A percentile compares a stretch with the other conserved stretches of the same genome.
phyloP scores from a whole-genome alignment of 1,139 yeast genomes.

The Blastobotrys malaysiensis region DNA sequence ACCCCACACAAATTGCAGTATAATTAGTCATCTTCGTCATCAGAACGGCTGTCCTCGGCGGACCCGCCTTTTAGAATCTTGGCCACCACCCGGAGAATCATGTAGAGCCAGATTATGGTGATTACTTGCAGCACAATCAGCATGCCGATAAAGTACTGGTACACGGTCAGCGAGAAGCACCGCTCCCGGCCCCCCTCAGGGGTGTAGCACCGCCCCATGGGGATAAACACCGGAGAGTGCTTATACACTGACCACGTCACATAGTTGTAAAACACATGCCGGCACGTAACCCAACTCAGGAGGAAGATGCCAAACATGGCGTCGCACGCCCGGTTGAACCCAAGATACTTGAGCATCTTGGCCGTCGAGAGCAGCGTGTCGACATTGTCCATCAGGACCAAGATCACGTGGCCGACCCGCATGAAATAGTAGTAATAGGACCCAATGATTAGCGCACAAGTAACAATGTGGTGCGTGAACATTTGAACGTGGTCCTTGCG shows the following conservation, averaged over 20 bases:
- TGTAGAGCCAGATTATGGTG: slow-evolving; percentile 66
- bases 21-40: slow-evolving; percentile 51
- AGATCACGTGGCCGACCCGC: slow-evolving; percentile 72
- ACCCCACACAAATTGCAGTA: neutral
- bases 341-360: slow-evolving; percentile 70
- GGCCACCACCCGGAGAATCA: slow-evolving; percentile 64
- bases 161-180: slow-evolving; percentile 56
- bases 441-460: slow-evolving; percentile 61
- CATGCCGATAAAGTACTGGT: slow-evolving; percentile 50
- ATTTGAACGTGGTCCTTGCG: slow-evolving; percentile 83
- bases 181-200: slow-evolving; percentile 30
- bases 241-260: slow-evolving; percentile 42
- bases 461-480: slow-evolving; percentile 84
- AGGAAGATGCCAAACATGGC: slow-evolving; percentile 62
- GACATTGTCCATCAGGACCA: slow-evolving; percentile 77
- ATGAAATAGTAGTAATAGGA: slow-evolving; percentile 70
- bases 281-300: slow-evolving; percentile 59
- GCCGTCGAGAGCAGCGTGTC: slow-evolving; percentile 70
- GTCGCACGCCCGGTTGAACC: slow-evolving; percentile 58
- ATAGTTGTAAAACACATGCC: slow-evolving; percentile 73
- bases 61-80: slow-evolving; percentile 65
- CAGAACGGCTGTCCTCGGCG: slow-evolving; percentile 81
- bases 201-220: slow-evolving; percentile 21
- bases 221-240: slow-evolving; percentile 27
- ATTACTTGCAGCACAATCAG: slow-evolving; percentile 64